Conservation (phyloP, 768 basidiomycete species). For the Brasilioporus rufonigricans region DNA sequence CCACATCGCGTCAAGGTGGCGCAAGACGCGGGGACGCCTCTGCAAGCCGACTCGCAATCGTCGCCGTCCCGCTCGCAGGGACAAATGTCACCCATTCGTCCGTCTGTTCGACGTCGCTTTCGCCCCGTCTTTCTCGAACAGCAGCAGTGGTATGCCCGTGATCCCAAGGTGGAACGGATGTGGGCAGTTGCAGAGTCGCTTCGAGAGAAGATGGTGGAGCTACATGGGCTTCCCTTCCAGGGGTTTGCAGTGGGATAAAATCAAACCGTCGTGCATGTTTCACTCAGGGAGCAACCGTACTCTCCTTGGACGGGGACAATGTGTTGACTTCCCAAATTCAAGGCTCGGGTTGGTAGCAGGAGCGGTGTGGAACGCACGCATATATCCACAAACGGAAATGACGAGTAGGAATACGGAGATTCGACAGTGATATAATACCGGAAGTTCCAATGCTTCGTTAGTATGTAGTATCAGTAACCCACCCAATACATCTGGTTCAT, state of each 20-base stretch:
- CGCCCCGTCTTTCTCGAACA: not conserved
- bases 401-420: too few relatives aligned
- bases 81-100: slow-evolving; percentile 21
- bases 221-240: slow-evolving; percentile 16
- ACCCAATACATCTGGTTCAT: too few relatives aligned
- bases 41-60: slow-evolving; percentile 24
- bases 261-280: not conserved
- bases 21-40: not conserved
- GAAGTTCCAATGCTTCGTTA: too few relatives aligned
- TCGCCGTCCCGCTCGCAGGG: slow-evolving; percentile 5
- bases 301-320: too few relatives aligned
- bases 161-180: slow-evolving; percentile 35
- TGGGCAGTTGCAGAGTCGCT: slow-evolving; percentile 21
- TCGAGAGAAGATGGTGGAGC: slow-evolving; percentile 13
- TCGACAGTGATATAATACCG: too few relatives aligned
- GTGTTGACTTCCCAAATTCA: too few relatives aligned
- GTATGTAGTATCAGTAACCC: too few relatives aligned
- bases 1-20: slow-evolving; percentile 11
- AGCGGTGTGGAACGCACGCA: too few relatives aligned
- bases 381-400: too few relatives aligned
- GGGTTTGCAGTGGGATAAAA: not conserved
- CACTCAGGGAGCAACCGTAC: not conserved
- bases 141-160: slow-evolving; percentile 45
- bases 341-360: too few relatives aligned
- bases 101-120: slow-evolving; percentile 4